These are phyloP conservation scores for Cladosporium phlei DNA, from an alignment of 2,329 filamentous ascomycete genomes.

Conservation along the genomic window DNA sequence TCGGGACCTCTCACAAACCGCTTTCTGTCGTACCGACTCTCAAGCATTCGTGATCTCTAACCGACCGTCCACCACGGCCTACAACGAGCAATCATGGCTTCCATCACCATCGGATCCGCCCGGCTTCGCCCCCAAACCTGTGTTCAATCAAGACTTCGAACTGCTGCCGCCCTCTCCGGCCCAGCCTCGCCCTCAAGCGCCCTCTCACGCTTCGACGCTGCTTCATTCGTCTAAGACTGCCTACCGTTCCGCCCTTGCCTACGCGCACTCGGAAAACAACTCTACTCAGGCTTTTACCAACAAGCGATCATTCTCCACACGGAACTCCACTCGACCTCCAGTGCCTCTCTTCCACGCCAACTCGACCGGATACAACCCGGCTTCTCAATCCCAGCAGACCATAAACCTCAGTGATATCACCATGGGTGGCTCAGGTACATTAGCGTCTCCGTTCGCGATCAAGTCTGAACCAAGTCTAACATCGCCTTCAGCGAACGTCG, in stretches of 20 bases:
- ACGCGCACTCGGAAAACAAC: constrained; percentile 57
- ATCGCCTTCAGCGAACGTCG: constrained; percentile 38
- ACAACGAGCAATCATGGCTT: constrained; percentile 69
- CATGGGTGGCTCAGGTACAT: constrained; percentile 56
- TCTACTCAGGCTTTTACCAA: constrained; percentile 21
- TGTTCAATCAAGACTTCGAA: constrained; percentile 65
- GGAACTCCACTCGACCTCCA: constrained; percentile 46
- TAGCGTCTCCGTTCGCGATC: constrained; percentile 19
- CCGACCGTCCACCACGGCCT: constrained; percentile 78
- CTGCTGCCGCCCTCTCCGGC: constrained; percentile 46
- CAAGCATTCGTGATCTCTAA: constrained; percentile 59
- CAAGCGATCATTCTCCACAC: constrained; percentile 15
- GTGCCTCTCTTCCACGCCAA: constrained; percentile 64
- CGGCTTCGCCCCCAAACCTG: constrained; percentile 46
- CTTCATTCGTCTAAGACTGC: constrained; percentile 54
- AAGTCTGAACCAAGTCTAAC: constrained; percentile 23
- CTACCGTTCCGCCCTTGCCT: constrained; percentile 47
- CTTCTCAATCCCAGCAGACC: constrained; percentile 40
- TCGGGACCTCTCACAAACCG: constrained; percentile 16
- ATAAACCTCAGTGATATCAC: constrained; percentile 33
- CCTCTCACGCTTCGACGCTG: constrained; percentile 50
- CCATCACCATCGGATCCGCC: constrained; percentile 54
- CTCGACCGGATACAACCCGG: constrained; percentile 35
- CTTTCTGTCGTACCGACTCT: constrained; percentile 30
- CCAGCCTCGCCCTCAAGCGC: constrained; percentile 44